Evolutionary conservation across 305 asterid genomes (phyloP).

Genomic region (Fraxinus greggii): DNA sequence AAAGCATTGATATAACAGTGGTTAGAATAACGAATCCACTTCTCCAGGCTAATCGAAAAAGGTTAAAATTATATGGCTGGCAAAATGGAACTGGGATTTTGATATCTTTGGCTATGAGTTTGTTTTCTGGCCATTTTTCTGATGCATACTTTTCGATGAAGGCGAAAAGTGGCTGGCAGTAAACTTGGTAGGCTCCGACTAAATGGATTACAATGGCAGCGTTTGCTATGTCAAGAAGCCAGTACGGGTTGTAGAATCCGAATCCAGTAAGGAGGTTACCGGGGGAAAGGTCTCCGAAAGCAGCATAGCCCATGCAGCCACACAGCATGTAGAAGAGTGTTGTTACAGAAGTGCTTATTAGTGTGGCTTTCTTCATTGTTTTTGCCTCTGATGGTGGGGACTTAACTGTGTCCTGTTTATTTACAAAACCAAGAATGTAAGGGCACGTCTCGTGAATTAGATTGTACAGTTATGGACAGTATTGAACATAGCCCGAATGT

Average conservation of each 20-base stretch:
- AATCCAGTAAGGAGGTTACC: slow-evolving; percentile 63
- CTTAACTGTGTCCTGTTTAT: slow-evolving; percentile 60
- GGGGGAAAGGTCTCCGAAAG: slow-evolving; percentile 56
- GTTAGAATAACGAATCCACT: slow-evolving; percentile 41
- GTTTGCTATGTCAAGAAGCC: slow-evolving; percentile 67
- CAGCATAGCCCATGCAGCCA: slow-evolving; percentile 57
- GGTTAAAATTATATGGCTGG: slow-evolving; percentile 29
- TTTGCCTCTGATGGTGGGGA: slow-evolving; percentile 81
- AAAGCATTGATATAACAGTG: slow-evolving; percentile 49
- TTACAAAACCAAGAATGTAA: background rate
- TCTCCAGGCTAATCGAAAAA: slow-evolving; percentile 51
- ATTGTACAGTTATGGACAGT: background rate
- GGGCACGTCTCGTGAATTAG: background rate
- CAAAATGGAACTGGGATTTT: slow-evolving; percentile 23
- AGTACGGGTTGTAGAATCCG: slow-evolving; percentile 66
- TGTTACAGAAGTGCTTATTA: slow-evolving; percentile 44
- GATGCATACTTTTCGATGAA: slow-evolving; percentile 39
- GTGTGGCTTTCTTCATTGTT: slow-evolving; percentile 76
- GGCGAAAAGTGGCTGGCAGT: slow-evolving; percentile 55
- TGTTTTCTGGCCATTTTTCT: slow-evolving; percentile 38
- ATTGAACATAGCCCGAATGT: background rate
- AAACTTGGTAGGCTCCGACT: slow-evolving; percentile 61
- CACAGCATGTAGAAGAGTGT: slow-evolving; percentile 53
- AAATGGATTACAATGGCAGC: slow-evolving; percentile 54
- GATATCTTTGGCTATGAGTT: slow-evolving; percentile 31